Evolutionary conservation across 495 filamentous ascomycete genomes (phyloP).

Genomic region (Talaromyces wortmannii): DNA sequence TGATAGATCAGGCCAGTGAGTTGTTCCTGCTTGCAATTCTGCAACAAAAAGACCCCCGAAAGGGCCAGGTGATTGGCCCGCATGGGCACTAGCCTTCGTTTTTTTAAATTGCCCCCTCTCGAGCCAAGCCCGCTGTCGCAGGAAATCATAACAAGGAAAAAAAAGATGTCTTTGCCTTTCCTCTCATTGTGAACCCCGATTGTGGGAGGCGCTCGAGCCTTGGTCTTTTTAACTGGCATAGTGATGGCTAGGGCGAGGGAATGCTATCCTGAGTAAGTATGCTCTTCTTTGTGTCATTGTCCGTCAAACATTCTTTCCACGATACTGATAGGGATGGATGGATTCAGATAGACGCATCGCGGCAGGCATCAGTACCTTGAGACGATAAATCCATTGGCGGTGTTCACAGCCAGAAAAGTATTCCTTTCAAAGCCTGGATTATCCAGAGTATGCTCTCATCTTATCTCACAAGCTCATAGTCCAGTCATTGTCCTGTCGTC

Average conservation of each 20-base stretch:
- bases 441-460: too few relatives aligned
- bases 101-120: neutral
- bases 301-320: neutral
- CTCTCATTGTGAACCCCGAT: neutral
- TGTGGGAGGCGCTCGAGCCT: neutral
- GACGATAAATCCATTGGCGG: neutral
- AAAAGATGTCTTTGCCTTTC: neutral
- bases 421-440: neutral
- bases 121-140: neutral
- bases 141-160: neutral
- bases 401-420: neutral
- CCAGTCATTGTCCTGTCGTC: too few relatives aligned
- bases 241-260: neutral
- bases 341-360: neutral
- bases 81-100: neutral
- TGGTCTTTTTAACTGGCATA: neutral
- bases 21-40: too few relatives aligned
- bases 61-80: neutral
- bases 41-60: too few relatives aligned
- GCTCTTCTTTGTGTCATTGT: neutral
- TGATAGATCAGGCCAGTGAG: neutral
- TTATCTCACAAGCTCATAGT: too few relatives aligned
- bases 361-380: neutral
- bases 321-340: neutral
- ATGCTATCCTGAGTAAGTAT: neutral